A percentile compares a stretch with the other conserved stretches of the same genome.
These are phyloP conservation scores for Agapanthus africanus DNA, from an alignment of 106 monocot genomes.

Conservation along the genomic window DNA sequence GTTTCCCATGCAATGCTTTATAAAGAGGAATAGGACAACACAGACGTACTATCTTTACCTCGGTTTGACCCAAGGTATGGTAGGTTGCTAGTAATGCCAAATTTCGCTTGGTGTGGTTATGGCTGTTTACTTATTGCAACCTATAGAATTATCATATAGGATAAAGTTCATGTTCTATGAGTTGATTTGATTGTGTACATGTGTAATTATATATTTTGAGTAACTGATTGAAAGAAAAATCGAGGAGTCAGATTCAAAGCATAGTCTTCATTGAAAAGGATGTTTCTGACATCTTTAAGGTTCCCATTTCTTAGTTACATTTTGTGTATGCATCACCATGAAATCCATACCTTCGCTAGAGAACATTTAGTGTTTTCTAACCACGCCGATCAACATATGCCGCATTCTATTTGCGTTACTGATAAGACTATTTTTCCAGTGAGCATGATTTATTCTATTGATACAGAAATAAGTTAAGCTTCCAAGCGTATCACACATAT, in stretches of 20 bases:
- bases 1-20: slow-evolving; percentile 63
- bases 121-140: neutral
- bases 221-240: neutral
- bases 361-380: neutral
- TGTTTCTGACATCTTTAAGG: no score
- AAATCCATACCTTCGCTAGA: neutral
- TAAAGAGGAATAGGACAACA: slow-evolving; percentile 45
- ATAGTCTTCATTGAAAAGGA: no score
- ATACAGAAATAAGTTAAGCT: no score
- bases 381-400: no score
- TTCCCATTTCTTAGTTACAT: no score
- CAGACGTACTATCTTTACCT: slow-evolving; percentile 72
- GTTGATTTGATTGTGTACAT: neutral
- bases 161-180: neutral
- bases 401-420: no score
- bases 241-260: neutral
- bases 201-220: neutral
- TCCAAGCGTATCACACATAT: no score
- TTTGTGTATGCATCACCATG: no score
- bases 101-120: neutral
- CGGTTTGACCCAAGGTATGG: slow-evolving; percentile 63
- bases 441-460: no score
- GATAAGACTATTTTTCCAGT: no score
- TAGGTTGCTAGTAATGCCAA: neutral
- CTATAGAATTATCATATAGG: neutral